Conservation (phyloP, 106 monocot genomes). For the Apostasia shenzhenica region DNA sequence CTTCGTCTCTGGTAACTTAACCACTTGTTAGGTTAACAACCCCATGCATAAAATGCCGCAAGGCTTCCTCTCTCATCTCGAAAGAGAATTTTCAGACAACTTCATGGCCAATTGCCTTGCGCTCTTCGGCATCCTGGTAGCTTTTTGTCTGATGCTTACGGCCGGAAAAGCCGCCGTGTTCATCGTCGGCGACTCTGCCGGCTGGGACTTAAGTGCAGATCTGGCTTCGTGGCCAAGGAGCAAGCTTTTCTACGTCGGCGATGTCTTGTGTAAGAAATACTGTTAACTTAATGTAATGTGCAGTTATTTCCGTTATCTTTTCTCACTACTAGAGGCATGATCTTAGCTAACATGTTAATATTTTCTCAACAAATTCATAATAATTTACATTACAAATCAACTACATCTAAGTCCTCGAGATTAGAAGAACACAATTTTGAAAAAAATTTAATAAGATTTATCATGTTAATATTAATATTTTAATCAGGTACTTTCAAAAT, state of each 20-base stretch:
- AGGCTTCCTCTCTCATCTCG: not conserved
- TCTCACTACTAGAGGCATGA: too few relatives aligned
- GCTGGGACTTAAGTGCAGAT: constrained; percentile 5
- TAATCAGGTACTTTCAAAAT: too few relatives aligned
- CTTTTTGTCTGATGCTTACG: not conserved
- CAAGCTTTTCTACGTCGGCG: constrained; percentile 10
- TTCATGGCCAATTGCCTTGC: not conserved
- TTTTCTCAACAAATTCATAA: not conserved
- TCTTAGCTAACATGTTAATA: not conserved
- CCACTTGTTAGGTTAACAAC: not conserved
- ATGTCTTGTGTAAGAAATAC: constrained; percentile 9
- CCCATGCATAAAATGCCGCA: not conserved
- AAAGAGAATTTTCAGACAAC: not conserved
- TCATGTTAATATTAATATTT: too few relatives aligned
- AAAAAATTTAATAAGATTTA: too few relatives aligned
- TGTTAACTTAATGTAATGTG: not conserved
- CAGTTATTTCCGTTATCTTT: not conserved
- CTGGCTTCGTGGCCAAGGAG: not conserved
- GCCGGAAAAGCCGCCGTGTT: not conserved
- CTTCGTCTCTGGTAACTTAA: not conserved
- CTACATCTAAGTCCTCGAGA: too few relatives aligned
- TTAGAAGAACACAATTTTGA: not conserved
- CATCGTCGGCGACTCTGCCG: constrained; percentile 5
- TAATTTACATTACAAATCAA: not conserved
- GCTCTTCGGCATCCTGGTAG: not conserved